Evolutionary conservation across 768 basidiomycete genomes (phyloP), one percentile per base, ranked within the genome.

Genomic region (Tubosaeta sp.): DNA sequence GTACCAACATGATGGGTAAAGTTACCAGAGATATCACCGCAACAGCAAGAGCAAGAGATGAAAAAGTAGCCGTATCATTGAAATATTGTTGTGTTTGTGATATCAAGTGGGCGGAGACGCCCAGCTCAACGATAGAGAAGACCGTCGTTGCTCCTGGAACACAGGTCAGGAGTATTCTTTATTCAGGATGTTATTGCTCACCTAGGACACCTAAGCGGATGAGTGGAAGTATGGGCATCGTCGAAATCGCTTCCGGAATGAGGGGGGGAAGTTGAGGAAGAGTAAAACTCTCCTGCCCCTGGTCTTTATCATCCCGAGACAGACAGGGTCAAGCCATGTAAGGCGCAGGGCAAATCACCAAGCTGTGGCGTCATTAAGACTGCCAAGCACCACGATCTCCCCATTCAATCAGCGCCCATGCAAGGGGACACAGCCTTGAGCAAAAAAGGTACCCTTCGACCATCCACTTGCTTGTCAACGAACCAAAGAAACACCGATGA

Each of bases 91-190:
- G 40, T 5, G 64, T 59, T 46, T 62, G 45, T 10, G 62, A 53
- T 47, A 64, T 57, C 29, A 73, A 40, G 46, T 60, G 38, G 13
- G 62, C 72, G 6, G 61, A 53, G 2, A 73, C 1, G 12, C 58
- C 65, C 19, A 75, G 47, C 18, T 57, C 67, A 44, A 75, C 59
- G 29, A 71, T 0, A 5, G 69, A 59, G 45, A 71, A 66, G 9
- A 67, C 8, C 3, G 46, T 39, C 4, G 59, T 39, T 30, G 21
- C 6, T 44, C 46, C 67, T 67, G 34, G 27, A 12, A 30, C 36
- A 18, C 10, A 25, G 10, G 46, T 64, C 36, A 30, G 55, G 29
- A 35, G 43, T 13, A 25, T 27, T n/a, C 27, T 10, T 6, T 31
- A 32, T 34, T 19, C 39, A 40, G 3, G 13, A 21, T 21, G 19